Evolutionary conservation across 2,329 filamentous ascomycete species (phyloP), one percentile per base, ranked within the genome.

Genomic region (Elsinoe batatas): DNA sequence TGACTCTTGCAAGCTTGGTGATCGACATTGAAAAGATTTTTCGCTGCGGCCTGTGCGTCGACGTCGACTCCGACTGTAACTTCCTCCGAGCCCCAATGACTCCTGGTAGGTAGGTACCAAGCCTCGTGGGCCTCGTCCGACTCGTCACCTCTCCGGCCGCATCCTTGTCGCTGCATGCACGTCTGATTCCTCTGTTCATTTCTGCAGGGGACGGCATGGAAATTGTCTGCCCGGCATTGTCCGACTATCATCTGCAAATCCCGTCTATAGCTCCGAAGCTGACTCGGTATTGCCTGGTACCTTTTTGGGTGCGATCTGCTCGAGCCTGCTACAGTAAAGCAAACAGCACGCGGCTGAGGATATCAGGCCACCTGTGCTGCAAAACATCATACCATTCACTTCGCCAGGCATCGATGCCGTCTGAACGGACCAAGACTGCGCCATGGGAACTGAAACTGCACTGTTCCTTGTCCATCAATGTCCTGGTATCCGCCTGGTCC

Each of bases 341-440:
- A 49, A 18, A 47, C 22, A 47, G 44, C 15, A 26, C n/a, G 15
- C 44, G 26, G 44, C 44, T 49, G 44, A 49, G 44, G 33, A 49
- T n/a, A 30, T 49, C 44, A 49, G 44, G 44, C 44, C 44, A 49
- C n/a, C 32, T 35, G 13, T 49, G 44, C 44, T 33, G 44, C 32
- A 33, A 30, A 49, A 17, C 12, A 17, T 49, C 44, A 49, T 35
- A 10, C 44, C 44, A 36, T 26, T 53, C 54, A 17, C 36, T 42
- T 53, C 60, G 51, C 64, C 60, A 69, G 5, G 61, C 61, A 30
- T 68, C 63, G 44, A 69, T 67, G 11, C 64, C 63, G 58, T 69
- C 67, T 7, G 67, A 65, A 26, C 67, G 58, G 10, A 67, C 65
- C 8, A 69, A 61, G 1, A 68, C 60, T 22, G 64, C 67, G 2